Percentiles rank a stretch among this genome's conserved stretches.
These are phyloP conservation scores for Forsythia viridissima DNA, from an alignment of 257 asterid genomes.

Conservation along the genomic window DNA sequence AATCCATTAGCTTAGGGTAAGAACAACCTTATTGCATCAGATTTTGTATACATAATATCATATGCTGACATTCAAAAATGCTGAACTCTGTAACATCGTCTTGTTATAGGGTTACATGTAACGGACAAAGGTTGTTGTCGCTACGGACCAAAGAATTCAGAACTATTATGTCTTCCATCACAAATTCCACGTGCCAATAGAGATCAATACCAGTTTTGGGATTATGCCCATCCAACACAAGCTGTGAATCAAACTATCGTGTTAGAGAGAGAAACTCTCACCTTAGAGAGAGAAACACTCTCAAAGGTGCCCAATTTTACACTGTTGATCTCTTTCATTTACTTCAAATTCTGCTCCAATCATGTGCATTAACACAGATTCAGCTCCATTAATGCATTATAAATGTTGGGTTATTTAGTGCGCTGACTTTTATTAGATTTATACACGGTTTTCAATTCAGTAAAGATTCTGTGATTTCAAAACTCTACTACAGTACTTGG, in stretches of 20 bases:
- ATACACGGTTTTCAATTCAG: too few relatives aligned
- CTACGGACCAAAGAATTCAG: conserved; percentile 10
- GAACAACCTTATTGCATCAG: neutral
- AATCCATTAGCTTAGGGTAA: conserved; percentile 27
- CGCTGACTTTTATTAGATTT: too few relatives aligned
- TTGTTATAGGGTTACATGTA: conserved; percentile 39
- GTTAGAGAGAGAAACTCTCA: too few relatives aligned
- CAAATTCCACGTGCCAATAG: conserved; percentile 37
- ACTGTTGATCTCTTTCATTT: too few relatives aligned
- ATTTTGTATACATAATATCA: neutral
- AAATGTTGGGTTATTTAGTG: too few relatives aligned
- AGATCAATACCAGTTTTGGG: conserved; percentile 47
- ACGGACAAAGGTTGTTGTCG: conserved; percentile 45
- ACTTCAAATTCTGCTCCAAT: too few relatives aligned
- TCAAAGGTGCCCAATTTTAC: too few relatives aligned
- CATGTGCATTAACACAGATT: too few relatives aligned
- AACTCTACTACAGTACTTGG: too few relatives aligned
- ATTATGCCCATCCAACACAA: conserved; percentile 42
- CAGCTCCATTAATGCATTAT: too few relatives aligned
- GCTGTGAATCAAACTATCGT: conserved; percentile 26
- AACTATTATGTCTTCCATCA: conserved; percentile 27
- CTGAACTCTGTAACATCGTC: neutral
- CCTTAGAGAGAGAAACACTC: too few relatives aligned
- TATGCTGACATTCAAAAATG: neutral
- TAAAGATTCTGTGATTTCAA: too few relatives aligned